Percentiles rank a stretch among this genome's conserved stretches.
Conservation (phyloP, 1,284 basidiomycete genomes). For the Agroathelia rolfsii region DNA sequence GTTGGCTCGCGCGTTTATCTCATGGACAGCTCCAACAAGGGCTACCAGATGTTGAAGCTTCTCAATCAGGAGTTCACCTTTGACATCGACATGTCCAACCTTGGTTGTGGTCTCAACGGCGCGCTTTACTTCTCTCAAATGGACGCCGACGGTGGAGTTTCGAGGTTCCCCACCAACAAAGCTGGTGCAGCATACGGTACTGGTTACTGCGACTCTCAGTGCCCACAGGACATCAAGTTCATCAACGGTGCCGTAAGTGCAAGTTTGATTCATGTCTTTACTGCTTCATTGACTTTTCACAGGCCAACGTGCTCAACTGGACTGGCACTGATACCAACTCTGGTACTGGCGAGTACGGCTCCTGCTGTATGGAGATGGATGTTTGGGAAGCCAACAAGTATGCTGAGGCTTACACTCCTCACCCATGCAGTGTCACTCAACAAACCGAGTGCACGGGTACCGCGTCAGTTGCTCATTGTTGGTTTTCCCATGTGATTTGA, state of each 20-base stretch:
- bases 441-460: constrained; percentile 28
- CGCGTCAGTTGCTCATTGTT: too few species aligned
- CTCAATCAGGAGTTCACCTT: constrained; percentile 48
- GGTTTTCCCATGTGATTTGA: too few species aligned
- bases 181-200: constrained; percentile 49
- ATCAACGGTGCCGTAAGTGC: constrained; percentile 38
- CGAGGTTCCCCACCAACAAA: constrained; percentile 40
- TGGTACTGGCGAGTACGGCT: constrained; percentile 31
- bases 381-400: constrained; percentile 49
- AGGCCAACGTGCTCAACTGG: constrained; percentile 29
- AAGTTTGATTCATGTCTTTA: constrained; percentile 6
- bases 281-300: constrained; percentile 4
- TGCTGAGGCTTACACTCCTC: constrained; percentile 41
- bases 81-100: constrained; percentile 45
- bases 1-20: constrained; percentile 34
- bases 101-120: constrained; percentile 47
- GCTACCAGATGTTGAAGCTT: constrained; percentile 32
- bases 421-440: constrained; percentile 32
- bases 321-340: constrained; percentile 20
- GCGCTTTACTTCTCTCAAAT: constrained; percentile 40
- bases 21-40: constrained; percentile 21
- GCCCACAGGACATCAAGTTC: constrained; percentile 47
- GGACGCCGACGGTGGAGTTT: constrained; percentile 44
- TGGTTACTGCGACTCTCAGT: constrained; percentile 50
- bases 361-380: constrained; percentile 53